A percentile compares a stretch with the other conserved stretches of the same genome.
Conservation (phyloP, 1,284 basidiomycete genomes). For the Boletus semigastroideus region DNA sequence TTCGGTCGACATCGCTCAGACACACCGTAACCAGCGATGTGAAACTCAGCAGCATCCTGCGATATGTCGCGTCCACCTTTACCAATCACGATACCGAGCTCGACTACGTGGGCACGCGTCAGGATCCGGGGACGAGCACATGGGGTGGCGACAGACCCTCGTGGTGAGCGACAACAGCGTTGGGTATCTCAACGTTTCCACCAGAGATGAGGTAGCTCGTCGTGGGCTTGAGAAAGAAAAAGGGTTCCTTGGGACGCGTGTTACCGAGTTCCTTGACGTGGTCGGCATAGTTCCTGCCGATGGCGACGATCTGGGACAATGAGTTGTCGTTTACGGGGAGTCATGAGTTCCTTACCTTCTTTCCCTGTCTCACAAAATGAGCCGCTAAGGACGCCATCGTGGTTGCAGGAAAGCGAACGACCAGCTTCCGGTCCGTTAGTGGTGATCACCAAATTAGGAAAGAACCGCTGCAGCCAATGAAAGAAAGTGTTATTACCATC, state of each 20-base stretch:
- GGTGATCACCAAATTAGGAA: slow-evolving; percentile 1
- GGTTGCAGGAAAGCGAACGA: slow-evolving; percentile 6
- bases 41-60: slow-evolving; percentile 65
- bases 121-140: not conserved
- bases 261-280: slow-evolving; percentile 94
- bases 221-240: slow-evolving; percentile 98
- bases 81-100: slow-evolving; percentile 95
- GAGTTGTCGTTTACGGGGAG: not conserved
- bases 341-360: slow-evolving; percentile 18
- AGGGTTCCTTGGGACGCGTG: slow-evolving; percentile 88
- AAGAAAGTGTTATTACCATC: too few relatives aligned
- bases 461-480: too few relatives aligned
- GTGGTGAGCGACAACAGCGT: slow-evolving; percentile 83
- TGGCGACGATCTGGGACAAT: slow-evolving; percentile 77
- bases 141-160: slow-evolving; percentile 62
- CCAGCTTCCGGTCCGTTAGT: too few relatives aligned
- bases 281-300: slow-evolving; percentile 82
- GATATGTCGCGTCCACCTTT: slow-evolving; percentile 82
- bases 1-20: not conserved
- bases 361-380: slow-evolving; percentile 42
- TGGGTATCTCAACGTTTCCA: slow-evolving; percentile 83
- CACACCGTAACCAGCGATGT: slow-evolving; percentile 91
- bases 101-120: slow-evolving; percentile 55
- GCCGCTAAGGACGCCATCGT: slow-evolving; percentile 36
- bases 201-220: slow-evolving; percentile 82